phyloP scores from a whole-genome alignment of 2,329 filamentous ascomycete genomes.

The Colletotrichum sp. region DNA sequence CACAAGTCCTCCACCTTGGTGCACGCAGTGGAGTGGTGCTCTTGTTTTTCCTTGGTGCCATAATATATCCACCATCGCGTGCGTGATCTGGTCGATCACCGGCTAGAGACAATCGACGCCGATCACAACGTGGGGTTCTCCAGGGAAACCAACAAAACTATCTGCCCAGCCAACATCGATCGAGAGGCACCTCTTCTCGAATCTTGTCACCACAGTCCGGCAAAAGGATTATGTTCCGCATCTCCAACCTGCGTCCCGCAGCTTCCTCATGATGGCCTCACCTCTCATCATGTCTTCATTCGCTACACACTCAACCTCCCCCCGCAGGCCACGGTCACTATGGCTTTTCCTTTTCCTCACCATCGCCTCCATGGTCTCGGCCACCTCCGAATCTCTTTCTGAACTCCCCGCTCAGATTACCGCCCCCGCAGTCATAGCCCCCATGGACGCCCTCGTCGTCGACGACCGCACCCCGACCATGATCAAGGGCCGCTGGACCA shows the following conservation, averaged over 20 bases:
- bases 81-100: constrained; percentile 17
- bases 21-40: constrained; percentile 1
- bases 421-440: constrained; percentile 3
- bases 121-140: constrained; percentile 17
- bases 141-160: background rate
- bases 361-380: constrained; percentile 23
- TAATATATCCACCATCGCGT: constrained; percentile 13
- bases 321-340: constrained; percentile 27
- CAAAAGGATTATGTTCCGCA: constrained; percentile 27
- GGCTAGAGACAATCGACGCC: constrained; percentile 8
- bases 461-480: constrained; percentile 21
- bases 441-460: constrained; percentile 10
- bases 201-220: constrained; percentile 8
- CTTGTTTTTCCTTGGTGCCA: constrained; percentile 15
- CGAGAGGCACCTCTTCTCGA: background rate
- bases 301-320: background rate
- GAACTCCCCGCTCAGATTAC: constrained; percentile 10
- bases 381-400: background rate
- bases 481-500: constrained; percentile 24
- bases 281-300: constrained; percentile 7
- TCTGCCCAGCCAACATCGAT: background rate
- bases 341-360: constrained; percentile 32
- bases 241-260: constrained; percentile 23
- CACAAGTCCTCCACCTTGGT: background rate
- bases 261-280: constrained; percentile 30